A percentile compares a stretch with the other conserved stretches of the same genome.
These are phyloP conservation scores for Ganoderma lucidum DNA, from an alignment of 1,284 basidiomycete genomes.

Conservation along the genomic window DNA sequence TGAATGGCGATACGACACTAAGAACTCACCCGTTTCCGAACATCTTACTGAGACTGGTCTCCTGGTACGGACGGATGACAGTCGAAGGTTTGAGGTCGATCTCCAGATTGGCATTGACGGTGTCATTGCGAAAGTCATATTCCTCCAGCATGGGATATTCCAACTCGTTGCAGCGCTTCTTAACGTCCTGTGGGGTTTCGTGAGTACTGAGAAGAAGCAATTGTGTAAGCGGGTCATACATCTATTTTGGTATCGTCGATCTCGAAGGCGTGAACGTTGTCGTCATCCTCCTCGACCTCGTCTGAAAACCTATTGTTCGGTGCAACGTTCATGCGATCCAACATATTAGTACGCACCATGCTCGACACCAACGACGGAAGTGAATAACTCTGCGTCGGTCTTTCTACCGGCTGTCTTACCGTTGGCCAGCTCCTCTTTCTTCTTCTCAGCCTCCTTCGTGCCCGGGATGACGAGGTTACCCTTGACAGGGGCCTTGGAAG, in stretches of 20 bases:
- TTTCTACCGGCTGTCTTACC: constrained; percentile 45
- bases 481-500: constrained; percentile 82
- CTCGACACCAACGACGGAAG: constrained; percentile 92
- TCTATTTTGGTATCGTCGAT: constrained; percentile 93
- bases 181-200: constrained; percentile 72
- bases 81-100: constrained; percentile 98
- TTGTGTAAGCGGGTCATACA: constrained; percentile 49
- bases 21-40: constrained; percentile 91
- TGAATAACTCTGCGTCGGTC: constrained; percentile 82
- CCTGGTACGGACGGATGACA: constrained; percentile 96
- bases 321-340: neutral
- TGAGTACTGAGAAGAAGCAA: neutral
- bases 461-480: constrained; percentile 88
- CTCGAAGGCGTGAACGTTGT: constrained; percentile 95
- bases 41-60: constrained; percentile 98
- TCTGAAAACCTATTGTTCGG: constrained; percentile 55
- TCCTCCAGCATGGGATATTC: constrained; percentile 98
- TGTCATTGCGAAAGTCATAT: constrained; percentile 98
- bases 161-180: constrained; percentile 92
- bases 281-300: constrained; percentile 96
- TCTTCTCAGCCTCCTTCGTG: constrained; percentile 75
- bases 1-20: neutral
- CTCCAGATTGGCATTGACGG: constrained; percentile 92
- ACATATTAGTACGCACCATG: constrained; percentile 62
- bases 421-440: constrained; percentile 60